A percentile compares a stretch with the other conserved stretches of the same genome.
Evolutionary conservation across 768 basidiomycete genomes (phyloP).

Genomic region (Macrocybe gigantea): DNA sequence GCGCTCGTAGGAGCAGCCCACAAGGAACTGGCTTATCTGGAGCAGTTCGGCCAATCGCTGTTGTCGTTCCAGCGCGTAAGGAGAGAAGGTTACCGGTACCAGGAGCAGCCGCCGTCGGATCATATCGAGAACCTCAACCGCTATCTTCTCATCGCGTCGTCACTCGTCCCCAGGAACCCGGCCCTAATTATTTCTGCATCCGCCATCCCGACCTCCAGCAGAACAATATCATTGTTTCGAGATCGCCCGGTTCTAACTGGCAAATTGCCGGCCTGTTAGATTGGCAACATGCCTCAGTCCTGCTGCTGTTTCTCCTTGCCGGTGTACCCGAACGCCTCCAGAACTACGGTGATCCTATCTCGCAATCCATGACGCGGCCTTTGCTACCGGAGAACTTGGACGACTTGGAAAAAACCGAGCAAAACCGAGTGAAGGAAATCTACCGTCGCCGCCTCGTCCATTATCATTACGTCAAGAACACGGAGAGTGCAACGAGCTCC

Average conservation of each 20-base stretch:
- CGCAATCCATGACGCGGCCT: constrained; percentile 29
- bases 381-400: constrained; percentile 1
- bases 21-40: constrained; percentile 45
- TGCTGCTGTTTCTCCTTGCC: constrained; percentile 45
- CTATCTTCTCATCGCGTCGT: constrained; percentile 43
- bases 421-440: constrained; percentile 23
- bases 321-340: constrained; percentile 37
- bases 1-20: constrained; percentile 33
- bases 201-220: constrained; percentile 48
- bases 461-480: constrained; percentile 41
- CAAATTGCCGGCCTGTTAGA: constrained; percentile 39
- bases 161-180: constrained; percentile 34
- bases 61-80: constrained; percentile 34
- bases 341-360: constrained; percentile 40
- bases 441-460: constrained; percentile 43
- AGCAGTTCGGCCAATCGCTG: constrained; percentile 41
- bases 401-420: constrained; percentile 36
- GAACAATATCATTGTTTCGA: constrained; percentile 43
- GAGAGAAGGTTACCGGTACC: constrained; percentile 39
- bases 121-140: constrained; percentile 42
- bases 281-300: constrained; percentile 53
- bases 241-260: constrained; percentile 30
- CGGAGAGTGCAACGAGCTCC: constrained; percentile 38
- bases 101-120: constrained; percentile 33
- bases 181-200: constrained; percentile 39